Evolutionary conservation across 2,329 filamentous ascomycete species (phyloP), one percentile per base, ranked within the genome.

Genomic region (Aureobasidium sp.): DNA sequence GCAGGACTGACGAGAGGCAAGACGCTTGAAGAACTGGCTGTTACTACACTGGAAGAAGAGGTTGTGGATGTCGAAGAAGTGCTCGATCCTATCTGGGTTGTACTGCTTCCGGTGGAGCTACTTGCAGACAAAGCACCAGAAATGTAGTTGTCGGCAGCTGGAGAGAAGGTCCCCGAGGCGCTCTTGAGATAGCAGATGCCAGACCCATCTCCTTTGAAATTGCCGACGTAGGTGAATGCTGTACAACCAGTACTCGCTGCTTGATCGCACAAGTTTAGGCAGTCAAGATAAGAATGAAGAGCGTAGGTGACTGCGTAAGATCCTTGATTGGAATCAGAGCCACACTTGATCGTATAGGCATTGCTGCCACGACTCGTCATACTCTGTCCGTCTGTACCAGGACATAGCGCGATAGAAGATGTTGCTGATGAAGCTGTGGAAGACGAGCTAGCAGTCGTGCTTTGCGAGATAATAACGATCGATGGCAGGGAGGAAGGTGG

Each of bases 151-250:
- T 30, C 27, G 7, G 50, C 50, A 34, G 59, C 59, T 13, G 59
- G 3, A 13, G 30, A 45, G 21, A 44, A 47, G 16, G 25, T 30
- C 2, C 62, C 53, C 29, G 41, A 45, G 25, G 41, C 25, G 11
- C 15, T 53, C 36, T 61, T 64, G 2, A 61, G 30, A 29, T 57
- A 63, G 32, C 63, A 63, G 2, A 45, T 59, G n/a, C 61, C 61
- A 15, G 29, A n/a, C 1, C 62, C 62, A 4, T 25, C 13, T 5
- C 62, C 62, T 5, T 34, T 11, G 1, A 27, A 21, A 8, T 44
- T 62, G 10, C 67, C 60, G 11, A 65, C 65, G 16, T 63, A 63
- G 21, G 59, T 61, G 39, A 48, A 63, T 5, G 48, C 62, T 11
- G n/a, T 47, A 47, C 62, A 63, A 27, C 59, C 52, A 6, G 34